These are phyloP conservation scores for Elongisporangium prolatum DNA, from an alignment of 352 stramenopile species.

Conservation along the genomic window DNA sequence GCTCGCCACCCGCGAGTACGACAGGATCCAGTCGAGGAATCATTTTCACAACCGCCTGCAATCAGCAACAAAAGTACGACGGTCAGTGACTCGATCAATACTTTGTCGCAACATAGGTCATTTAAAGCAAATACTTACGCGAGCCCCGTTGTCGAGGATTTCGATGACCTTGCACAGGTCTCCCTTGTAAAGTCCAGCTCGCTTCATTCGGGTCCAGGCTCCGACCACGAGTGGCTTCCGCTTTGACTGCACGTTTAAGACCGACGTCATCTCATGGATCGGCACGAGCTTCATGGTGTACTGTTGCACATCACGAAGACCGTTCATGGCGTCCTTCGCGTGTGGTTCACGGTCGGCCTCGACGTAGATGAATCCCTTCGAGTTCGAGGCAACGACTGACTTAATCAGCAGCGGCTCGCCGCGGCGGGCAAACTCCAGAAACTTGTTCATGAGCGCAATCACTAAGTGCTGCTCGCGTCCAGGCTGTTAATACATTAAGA, in stretches of 20 bases:
- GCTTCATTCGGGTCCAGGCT: conserved; percentile 83
- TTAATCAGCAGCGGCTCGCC: conserved; percentile 83
- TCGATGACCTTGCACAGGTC: conserved; percentile 87
- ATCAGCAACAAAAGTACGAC: not conserved
- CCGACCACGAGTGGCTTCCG: conserved; percentile 75
- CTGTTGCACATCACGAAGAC: conserved; percentile 78
- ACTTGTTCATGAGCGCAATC: conserved; percentile 89
- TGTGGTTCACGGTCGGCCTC: conserved; percentile 84
- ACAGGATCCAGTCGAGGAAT: conserved; percentile 78
- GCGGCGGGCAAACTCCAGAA: conserved; percentile 79
- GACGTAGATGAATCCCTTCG: conserved; percentile 89
- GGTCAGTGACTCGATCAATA: not conserved
- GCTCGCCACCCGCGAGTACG: conserved; percentile 66
- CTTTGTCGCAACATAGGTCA: no score
- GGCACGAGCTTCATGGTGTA: conserved; percentile 89
- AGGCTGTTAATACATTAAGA: conserved; percentile 23
- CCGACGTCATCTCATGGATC: conserved; percentile 88
- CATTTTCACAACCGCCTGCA: conserved; percentile 79
- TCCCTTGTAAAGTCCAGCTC: conserved; percentile 82
- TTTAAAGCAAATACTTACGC: conserved; percentile 23
- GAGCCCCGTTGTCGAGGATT: conserved; percentile 80
- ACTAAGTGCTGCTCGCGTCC: conserved; percentile 85
- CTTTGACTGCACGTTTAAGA: conserved; percentile 84
- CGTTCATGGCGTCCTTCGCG: conserved; percentile 80
- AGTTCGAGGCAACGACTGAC: conserved; percentile 83